Percentiles rank a stretch among this genome's conserved stretches.
phyloP scores from a whole-genome alignment of 495 filamentous ascomycete genomes.

The Trichoderma asperelloides region DNA sequence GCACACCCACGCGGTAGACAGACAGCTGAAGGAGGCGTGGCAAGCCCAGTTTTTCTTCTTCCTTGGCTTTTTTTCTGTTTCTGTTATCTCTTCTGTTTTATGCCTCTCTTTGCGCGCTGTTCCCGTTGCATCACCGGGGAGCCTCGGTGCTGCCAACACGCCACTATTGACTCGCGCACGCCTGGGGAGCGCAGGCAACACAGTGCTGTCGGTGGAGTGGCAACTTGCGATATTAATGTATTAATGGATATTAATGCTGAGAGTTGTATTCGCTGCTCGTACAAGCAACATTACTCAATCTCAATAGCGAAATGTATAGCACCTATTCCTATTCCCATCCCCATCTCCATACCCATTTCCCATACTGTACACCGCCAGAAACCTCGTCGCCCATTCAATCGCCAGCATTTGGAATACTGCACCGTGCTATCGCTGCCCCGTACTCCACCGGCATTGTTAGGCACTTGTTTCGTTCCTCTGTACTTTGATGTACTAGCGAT shows the following conservation, averaged over 20 bases:
- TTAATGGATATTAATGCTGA: not conserved
- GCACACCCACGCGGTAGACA: not conserved
- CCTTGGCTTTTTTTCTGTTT: not conserved
- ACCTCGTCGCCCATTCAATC: no score
- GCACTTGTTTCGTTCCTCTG: no score
- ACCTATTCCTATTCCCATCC: no score
- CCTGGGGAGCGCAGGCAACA: not conserved
- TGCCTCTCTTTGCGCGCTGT: not conserved
- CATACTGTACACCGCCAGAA: no score
- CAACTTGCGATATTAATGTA: not conserved
- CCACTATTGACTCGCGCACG: slow-evolving; percentile 6
- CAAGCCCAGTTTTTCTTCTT: not conserved
- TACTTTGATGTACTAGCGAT: no score
- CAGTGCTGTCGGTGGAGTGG: not conserved
- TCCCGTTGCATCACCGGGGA: not conserved
- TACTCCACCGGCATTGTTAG: no score
- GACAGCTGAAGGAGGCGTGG: not conserved
- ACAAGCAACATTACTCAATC: no score
- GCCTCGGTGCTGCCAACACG: not conserved
- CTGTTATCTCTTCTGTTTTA: not conserved
- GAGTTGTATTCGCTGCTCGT: not conserved
- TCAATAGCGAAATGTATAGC: no score
- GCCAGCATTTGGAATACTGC: no score
- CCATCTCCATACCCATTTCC: no score
- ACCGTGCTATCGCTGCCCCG: no score